phyloP scores from a whole-genome alignment of 441 rosid species.

The Pelargonium cotyledonis region DNA sequence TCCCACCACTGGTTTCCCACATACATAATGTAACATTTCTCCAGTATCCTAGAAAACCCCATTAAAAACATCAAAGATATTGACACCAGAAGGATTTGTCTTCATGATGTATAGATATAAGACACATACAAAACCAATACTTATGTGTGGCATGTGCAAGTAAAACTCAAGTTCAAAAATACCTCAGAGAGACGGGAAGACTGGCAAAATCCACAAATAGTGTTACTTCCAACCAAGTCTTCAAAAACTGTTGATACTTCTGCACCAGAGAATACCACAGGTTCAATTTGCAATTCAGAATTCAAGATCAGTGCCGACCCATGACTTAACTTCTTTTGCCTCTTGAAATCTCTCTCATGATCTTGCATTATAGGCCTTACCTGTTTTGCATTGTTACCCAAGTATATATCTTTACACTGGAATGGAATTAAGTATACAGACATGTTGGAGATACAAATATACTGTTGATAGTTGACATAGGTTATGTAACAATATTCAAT shows the following conservation, averaged over 20 bases:
- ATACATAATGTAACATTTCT: slow-evolving; percentile 56
- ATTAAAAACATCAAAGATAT: not conserved
- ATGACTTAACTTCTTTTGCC: slow-evolving; percentile 38
- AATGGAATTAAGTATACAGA: not conserved
- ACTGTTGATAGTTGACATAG: too few species aligned
- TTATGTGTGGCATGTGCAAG: not conserved
- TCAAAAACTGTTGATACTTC: slow-evolving; percentile 22
- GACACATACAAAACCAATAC: not conserved
- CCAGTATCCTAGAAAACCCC: slow-evolving; percentile 49
- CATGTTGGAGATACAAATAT: not conserved
- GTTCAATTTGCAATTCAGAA: not conserved
- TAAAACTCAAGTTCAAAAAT: not conserved
- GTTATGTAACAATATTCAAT: too few species aligned
- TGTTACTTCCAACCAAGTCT: slow-evolving; percentile 17
- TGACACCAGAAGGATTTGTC: not conserved
- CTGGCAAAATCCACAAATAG: slow-evolving; percentile 70
- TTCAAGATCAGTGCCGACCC: not conserved
- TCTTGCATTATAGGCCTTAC: slow-evolving; percentile 24
- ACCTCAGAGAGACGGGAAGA: slow-evolving; percentile 58
- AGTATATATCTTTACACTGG: slow-evolving; percentile 33
- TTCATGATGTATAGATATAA: not conserved
- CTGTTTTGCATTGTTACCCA: slow-evolving; percentile 14
- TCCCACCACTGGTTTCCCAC: slow-evolving; percentile 48
- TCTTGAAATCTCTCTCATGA: slow-evolving; percentile 36
- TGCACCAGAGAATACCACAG: slow-evolving; percentile 9